Evolutionary conservation across 352 stramenopile species (phyloP).

Genomic region (Phytophthora boehmeriae): DNA sequence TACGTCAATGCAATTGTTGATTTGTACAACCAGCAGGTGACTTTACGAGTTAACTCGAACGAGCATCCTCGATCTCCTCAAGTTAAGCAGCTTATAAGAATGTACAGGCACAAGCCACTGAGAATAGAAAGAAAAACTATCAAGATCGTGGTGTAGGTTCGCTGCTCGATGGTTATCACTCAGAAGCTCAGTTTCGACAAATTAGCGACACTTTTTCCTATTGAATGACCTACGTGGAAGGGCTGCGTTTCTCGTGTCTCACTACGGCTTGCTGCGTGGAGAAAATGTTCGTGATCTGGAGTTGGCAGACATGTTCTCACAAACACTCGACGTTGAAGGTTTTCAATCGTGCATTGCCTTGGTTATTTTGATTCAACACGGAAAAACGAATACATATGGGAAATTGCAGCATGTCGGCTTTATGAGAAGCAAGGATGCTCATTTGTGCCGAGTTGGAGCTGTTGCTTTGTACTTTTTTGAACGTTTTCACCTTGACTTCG

Average conservation of each 20-base stretch:
- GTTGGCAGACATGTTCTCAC: too few species aligned
- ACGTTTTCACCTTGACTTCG: constrained; percentile 4
- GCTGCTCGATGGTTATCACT: constrained; percentile 10
- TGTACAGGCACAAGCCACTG: constrained; percentile 8
- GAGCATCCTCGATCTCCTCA: background rate
- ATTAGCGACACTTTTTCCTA: constrained; percentile 12
- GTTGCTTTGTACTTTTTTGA: constrained; percentile 17
- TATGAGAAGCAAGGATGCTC: constrained; percentile 18
- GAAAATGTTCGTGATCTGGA: too few species aligned
- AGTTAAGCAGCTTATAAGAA: constrained; percentile 19
- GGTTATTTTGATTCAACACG: too few species aligned
- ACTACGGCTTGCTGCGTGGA: constrained; percentile 4
- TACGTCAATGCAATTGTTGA: constrained; percentile 8
- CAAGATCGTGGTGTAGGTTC: constrained; percentile 10
- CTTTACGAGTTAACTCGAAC: constrained; percentile 9
- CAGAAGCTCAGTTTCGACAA: constrained; percentile 2
- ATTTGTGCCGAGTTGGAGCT: constrained; percentile 13
- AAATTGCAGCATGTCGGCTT: constrained; percentile 12
- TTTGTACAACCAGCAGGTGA: constrained; percentile 11
- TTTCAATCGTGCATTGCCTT: too few species aligned
- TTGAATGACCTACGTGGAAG: constrained; percentile 3
- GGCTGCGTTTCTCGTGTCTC: constrained; percentile 4
- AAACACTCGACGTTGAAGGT: too few species aligned
- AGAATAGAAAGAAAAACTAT: constrained; percentile 12
- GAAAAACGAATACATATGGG: constrained; percentile 18